Evolutionary conservation across 2,329 filamentous ascomycete species (phyloP), one percentile per base, ranked within the genome.

Genomic region (Botrytis elliptica): DNA sequence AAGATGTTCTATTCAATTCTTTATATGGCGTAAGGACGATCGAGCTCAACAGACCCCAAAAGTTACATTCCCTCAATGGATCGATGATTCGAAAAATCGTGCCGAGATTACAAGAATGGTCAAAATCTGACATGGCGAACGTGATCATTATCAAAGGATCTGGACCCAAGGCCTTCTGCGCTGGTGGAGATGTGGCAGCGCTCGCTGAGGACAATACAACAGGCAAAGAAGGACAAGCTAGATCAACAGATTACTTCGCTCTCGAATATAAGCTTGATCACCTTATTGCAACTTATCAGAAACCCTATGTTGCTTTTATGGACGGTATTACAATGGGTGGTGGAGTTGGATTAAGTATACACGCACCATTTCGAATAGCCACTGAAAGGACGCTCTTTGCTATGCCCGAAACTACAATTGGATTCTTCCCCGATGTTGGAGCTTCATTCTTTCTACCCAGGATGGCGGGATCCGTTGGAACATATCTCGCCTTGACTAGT

Each of bases 251-350:
- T 70, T 99, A 97, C 86, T 99, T 99, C 82, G 93, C 86, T 20
- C 90, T 96, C 73, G 97, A 99, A 90, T 99, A 98, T 87, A 92
- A 93, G 85, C 90, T 99, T 76, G 93, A 99, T 82, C 96, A 99
- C 84, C 87, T 95, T 78, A 97, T 99, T 81, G 93, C 96, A 36
- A 98, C 95, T 55, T 98, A 97, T 85, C 82, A 86, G 75, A 99
- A 98, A 85, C 96, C 96, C 0, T 97, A 96, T 81, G 90, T 99
- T 70, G 93, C 96, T 46, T 92, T 98, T 81, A 97, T 99, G 91
- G 96, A 99, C 81, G 96, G 96, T 74, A 93, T 97, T 82, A 99
- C 97, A 70, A 99, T 99, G 96, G 96, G 96, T 73, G 96, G 96
- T 73, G 96, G 96, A 77, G 96, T 98, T 71, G 96, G 96, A 10